These are phyloP conservation scores for Aureobasidium uvarum DNA, from an alignment of 2,329 filamentous ascomycete genomes.

Conservation along the genomic window DNA sequence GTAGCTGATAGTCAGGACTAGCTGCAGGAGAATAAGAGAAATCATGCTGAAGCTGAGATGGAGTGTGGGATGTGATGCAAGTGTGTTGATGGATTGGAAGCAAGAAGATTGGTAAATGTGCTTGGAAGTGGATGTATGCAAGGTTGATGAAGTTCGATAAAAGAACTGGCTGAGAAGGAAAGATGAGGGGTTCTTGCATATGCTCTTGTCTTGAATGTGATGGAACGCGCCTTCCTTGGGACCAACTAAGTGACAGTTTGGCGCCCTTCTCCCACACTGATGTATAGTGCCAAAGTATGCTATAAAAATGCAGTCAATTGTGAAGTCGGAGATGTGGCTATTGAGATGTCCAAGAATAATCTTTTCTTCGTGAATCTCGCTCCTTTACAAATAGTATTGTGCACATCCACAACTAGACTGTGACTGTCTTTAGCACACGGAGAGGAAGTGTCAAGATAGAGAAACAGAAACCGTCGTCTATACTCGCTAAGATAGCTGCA, in stretches of 20 bases:
- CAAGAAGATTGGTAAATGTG: background rate
- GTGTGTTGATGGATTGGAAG: background rate
- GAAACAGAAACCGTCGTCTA: slow-evolving; percentile 26
- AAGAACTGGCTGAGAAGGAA: background rate
- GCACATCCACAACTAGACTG: too few species aligned
- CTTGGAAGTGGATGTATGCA: background rate
- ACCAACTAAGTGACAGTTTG: background rate
- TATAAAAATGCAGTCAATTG: too few species aligned
- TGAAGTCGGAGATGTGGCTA: too few species aligned
- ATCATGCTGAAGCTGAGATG: slow-evolving; percentile 10
- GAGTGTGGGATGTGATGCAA: slow-evolving; percentile 3
- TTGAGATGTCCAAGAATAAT: too few species aligned
- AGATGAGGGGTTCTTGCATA: background rate
- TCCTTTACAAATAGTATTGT: too few species aligned
- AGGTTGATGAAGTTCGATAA: background rate
- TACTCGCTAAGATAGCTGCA: slow-evolving; percentile 19
- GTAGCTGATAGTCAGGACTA: background rate
- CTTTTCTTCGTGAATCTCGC: too few species aligned
- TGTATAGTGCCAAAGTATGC: too few species aligned
- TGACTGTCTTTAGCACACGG: too few species aligned
- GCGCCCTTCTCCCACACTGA: background rate
- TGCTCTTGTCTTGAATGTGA: slow-evolving; percentile 1
- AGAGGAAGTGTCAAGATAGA: background rate
- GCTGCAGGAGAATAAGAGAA: background rate
- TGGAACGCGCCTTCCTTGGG: background rate